Conservation (phyloP, 2,329 filamentous ascomycete genomes). For the Hysterium pulicare region DNA sequence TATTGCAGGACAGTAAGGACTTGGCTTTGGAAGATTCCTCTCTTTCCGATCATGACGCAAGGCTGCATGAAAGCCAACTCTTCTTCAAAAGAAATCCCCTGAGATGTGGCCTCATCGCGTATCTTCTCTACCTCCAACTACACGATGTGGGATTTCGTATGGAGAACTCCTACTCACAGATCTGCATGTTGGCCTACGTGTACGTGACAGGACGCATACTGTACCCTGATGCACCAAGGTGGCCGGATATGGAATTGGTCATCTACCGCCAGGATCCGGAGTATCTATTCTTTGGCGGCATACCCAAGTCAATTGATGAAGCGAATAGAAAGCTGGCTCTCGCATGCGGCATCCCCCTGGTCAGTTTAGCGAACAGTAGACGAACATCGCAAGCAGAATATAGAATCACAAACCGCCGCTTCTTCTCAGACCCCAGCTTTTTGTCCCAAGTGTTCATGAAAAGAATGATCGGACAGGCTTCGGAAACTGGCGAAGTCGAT, state of each 20-base stretch:
- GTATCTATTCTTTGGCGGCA: not conserved
- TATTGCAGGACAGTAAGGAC: not conserved
- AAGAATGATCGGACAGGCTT: no score
- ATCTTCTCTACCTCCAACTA: not conserved
- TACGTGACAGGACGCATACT: not conserved
- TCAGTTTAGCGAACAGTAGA: no score
- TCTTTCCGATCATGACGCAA: not conserved
- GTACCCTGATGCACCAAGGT: not conserved
- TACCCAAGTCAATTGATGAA: no score
- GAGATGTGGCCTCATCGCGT: not conserved
- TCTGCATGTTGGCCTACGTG: not conserved
- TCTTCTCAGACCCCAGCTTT: no score
- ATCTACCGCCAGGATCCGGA: not conserved
- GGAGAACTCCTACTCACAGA: not conserved
- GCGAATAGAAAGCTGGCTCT: no score
- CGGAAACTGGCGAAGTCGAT: no score
- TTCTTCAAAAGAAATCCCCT: not conserved
- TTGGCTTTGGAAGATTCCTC: no score
- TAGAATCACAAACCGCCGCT: no score
- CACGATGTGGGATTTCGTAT: not conserved
- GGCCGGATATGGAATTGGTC: not conserved
- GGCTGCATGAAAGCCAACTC: not conserved
- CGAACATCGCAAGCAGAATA: no score
- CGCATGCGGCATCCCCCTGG: no score
- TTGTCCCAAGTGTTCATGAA: no score